Percentiles rank a stretch among this genome's conserved stretches.
phyloP scores from a whole-genome alignment of 768 basidiomycete genomes.

The Leccinellum albellum region DNA sequence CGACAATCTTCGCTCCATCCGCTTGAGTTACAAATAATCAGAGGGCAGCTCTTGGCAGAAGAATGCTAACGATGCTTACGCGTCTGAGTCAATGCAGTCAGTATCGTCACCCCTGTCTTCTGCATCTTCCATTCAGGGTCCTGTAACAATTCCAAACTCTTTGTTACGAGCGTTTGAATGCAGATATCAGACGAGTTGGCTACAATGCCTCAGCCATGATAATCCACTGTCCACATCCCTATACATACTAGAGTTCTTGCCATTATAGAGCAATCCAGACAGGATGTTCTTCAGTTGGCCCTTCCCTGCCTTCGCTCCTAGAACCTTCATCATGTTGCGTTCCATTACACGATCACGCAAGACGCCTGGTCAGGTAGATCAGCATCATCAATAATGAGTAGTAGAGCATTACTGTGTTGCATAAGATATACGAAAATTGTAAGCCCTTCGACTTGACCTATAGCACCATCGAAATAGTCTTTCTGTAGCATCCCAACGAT shows the following conservation, averaged over 20 bases:
- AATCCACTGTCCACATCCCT: not conserved
- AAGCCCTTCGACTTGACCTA: constrained; percentile 21
- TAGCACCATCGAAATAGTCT: constrained; percentile 25
- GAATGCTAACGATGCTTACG: constrained; percentile 2
- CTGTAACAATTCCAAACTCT: constrained; percentile 5
- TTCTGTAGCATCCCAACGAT: constrained; percentile 20
- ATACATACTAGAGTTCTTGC: constrained; percentile 8
- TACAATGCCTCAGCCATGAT: not conserved
- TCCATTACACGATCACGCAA: constrained; percentile 10
- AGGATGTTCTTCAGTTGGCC: constrained; percentile 14
- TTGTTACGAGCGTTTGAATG: constrained; percentile 7
- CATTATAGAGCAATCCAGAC: constrained; percentile 22
- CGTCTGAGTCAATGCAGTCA: constrained; percentile 20
- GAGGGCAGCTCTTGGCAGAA: not conserved
- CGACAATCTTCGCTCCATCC: not conserved
- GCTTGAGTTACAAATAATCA: not conserved
- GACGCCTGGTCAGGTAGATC: constrained; percentile 6
- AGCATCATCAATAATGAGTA: not conserved
- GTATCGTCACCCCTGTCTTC: constrained; percentile 22
- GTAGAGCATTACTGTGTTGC: constrained; percentile 10
- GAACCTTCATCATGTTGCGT: constrained; percentile 15
- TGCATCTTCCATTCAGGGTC: constrained; percentile 13
- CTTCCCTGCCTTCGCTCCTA: constrained; percentile 12
- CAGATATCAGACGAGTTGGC: not conserved
- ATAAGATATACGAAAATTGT: constrained; percentile 21